Percentiles rank a stretch among this genome's conserved stretches.
These are phyloP conservation scores for Chrysosporium queenslandicum DNA, from an alignment of 2,329 filamentous ascomycete genomes.

Conservation along the genomic window DNA sequence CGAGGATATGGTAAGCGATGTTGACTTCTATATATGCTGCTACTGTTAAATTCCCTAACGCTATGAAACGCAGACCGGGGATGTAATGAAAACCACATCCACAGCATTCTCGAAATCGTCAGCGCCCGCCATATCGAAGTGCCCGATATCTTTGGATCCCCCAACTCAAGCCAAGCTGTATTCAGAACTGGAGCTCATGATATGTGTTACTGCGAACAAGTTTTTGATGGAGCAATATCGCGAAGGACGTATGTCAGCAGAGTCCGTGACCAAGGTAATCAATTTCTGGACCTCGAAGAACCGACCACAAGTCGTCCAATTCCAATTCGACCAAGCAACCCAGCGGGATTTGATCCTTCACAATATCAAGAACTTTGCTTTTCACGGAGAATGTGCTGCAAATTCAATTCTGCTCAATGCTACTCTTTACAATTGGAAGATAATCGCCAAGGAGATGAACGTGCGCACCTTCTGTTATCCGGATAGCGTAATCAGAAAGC, in stretches of 20 bases:
- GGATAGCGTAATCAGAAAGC: slow-evolving; percentile 41
- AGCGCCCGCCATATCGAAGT: slow-evolving; percentile 20
- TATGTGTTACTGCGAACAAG: slow-evolving; percentile 36
- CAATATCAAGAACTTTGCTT: slow-evolving; percentile 39
- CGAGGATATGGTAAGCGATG: slow-evolving; percentile 27
- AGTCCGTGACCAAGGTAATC: slow-evolving; percentile 33
- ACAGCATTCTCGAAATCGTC: slow-evolving; percentile 17
- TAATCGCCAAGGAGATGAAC: slow-evolving; percentile 39
- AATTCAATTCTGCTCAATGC: slow-evolving; percentile 36
- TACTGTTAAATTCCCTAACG: neutral
- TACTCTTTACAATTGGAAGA: slow-evolving; percentile 42
- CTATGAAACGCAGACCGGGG: slow-evolving; percentile 19
- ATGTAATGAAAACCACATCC: slow-evolving; percentile 20
- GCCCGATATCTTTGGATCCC: slow-evolving; percentile 34
- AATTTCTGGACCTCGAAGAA: slow-evolving; percentile 39
- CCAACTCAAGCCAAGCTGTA: slow-evolving; percentile 37
- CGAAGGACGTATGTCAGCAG: slow-evolving; percentile 30
- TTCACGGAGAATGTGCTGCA: slow-evolving; percentile 36
- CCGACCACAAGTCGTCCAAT: slow-evolving; percentile 41
- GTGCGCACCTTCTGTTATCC: slow-evolving; percentile 43
- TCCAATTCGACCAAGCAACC: slow-evolving; percentile 44
- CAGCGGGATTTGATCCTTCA: slow-evolving; percentile 40
- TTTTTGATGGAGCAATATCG: slow-evolving; percentile 38
- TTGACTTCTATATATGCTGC: neutral
- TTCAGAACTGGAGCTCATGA: slow-evolving; percentile 39